Base-by-base conservation (phyloP, 176 grass and related monocot genomes). In the Juncus effusus region DNA sequence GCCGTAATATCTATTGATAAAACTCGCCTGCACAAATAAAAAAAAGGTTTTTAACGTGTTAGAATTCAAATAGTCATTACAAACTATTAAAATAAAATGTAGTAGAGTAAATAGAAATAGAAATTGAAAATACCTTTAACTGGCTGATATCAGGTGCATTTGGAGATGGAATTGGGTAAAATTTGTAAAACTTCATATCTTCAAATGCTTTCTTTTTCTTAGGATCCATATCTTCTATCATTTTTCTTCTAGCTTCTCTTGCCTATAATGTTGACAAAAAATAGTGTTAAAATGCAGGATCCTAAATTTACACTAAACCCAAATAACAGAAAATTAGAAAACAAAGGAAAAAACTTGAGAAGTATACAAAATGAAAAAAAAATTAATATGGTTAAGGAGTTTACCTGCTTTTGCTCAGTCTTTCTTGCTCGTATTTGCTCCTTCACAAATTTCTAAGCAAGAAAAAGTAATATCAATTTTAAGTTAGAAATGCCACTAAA, bases 131-230 rank as follows among this genome's bases (percentile, higher is more conserved):
- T 83, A 96, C 92, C 85, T 97, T 88, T 61, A 90, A 88, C 35
- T 66, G 54, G 72, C 53, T 82, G 13, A 89, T 84, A 54, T 97
- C 88, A 69, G 93, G 93, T 61, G 82, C 86, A 13, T 89, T 85
- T 0, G 74, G 12, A 52, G 82, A 86, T 57, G 82, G 70, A 38
- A 89, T 74, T 13, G 93, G 93, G 45, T 97, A 97, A 51, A 97
- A 91, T 59, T 97, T 97, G 59, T 97, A 96, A 44, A 97, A 86
- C 42, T 61, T 67, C 56, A 97, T 91, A 14, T 80, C 91, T 45
- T 91, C 77, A 67, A 81, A 77, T 60, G 88, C 93, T 16, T 73
- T 74, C 82, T 70, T 91, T 37, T 70, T 78, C 52, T 86, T 62
- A 1, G 93, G 88, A 75, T 91, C 76, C 87, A 97, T 84, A 37